A percentile compares a stretch with the other conserved stretches of the same genome.
phyloP scores from a whole-genome alignment of 2,329 filamentous ascomycete species.

The Stemphylium beticola region DNA sequence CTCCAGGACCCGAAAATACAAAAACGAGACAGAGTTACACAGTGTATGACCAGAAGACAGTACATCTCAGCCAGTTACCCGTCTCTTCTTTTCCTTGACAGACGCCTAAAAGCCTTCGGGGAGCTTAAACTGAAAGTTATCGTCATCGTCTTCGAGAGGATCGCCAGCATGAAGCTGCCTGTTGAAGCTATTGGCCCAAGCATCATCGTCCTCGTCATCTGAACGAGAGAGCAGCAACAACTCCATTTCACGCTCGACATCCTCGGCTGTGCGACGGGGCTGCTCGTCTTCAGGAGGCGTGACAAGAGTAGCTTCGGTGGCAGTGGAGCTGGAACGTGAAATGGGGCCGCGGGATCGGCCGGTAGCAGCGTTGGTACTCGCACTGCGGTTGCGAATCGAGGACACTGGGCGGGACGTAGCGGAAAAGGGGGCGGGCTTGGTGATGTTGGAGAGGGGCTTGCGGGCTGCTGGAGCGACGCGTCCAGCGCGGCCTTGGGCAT shows the following conservation, averaged over 20 bases:
- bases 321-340: conserved; percentile 44
- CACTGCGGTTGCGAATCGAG: conserved; percentile 23
- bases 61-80: no score
- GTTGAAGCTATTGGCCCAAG: conserved; percentile 41
- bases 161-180: conserved; percentile 31
- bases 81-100: neutral
- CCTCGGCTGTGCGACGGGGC: conserved; percentile 37
- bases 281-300: conserved; percentile 27
- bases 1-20: conserved; percentile 2
- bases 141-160: conserved; percentile 37
- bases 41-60: no score
- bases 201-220: conserved; percentile 39
- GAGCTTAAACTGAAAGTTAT: conserved; percentile 41
- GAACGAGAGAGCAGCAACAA: conserved; percentile 35
- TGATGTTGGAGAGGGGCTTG: conserved; percentile 47
- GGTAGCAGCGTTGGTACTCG: conserved; percentile 14
- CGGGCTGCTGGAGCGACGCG: conserved; percentile 51
- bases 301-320: conserved; percentile 41
- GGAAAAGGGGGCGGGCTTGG: conserved; percentile 39
- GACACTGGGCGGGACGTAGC: conserved; percentile 28
- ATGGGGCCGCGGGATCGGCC: conserved; percentile 27
- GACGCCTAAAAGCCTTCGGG: conserved; percentile 37
- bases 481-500: conserved; percentile 73
- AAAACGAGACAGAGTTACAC: neutral
- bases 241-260: conserved; percentile 44